Evolutionary conservation across 2,329 filamentous ascomycete species (phyloP).

Genomic region (Penicillium decumbens): DNA sequence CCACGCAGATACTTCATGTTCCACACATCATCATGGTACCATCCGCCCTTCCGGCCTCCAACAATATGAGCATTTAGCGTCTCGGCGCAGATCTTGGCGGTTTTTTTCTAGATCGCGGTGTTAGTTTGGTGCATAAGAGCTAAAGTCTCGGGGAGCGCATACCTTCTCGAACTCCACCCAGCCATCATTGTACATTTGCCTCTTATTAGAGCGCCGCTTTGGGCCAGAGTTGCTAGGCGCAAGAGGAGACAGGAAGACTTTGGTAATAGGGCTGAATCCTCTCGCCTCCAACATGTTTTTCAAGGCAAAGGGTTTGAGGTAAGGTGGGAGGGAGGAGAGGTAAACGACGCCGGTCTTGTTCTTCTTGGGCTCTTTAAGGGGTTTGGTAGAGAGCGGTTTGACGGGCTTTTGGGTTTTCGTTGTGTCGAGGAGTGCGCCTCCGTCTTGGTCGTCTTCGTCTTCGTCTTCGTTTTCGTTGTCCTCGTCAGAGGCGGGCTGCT

Average conservation of each 20-base stretch:
- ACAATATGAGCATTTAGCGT: slow-evolving; percentile 44
- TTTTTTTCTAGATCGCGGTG: slow-evolving; percentile 36
- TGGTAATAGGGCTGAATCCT: slow-evolving; percentile 42
- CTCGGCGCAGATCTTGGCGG: slow-evolving; percentile 44
- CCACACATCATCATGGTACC: slow-evolving; percentile 46
- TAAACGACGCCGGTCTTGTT: slow-evolving; percentile 44
- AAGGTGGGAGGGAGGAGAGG: slow-evolving; percentile 45
- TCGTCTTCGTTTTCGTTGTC: slow-evolving; percentile 10
- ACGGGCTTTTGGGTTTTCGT: slow-evolving; percentile 3
- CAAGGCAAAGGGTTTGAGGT: slow-evolving; percentile 46
- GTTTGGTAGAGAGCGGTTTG: slow-evolving; percentile 8
- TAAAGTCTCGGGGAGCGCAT: background rate
- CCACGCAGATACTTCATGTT: slow-evolving; percentile 45
- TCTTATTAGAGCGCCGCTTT: slow-evolving; percentile 35
- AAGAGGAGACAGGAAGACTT: slow-evolving; percentile 42
- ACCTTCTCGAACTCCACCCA: slow-evolving; percentile 44
- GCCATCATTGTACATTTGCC: slow-evolving; percentile 44
- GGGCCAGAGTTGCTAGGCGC: slow-evolving; percentile 24
- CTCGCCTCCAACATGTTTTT: slow-evolving; percentile 40
- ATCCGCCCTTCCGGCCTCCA: slow-evolving; percentile 44
- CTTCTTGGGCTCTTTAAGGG: slow-evolving; percentile 18
- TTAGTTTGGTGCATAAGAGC: background rate
- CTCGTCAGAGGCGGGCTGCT: slow-evolving; percentile 11
- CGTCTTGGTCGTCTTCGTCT: slow-evolving; percentile 10
- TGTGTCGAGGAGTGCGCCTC: slow-evolving; percentile 14